Percentiles rank a stretch among this genome's conserved stretches.
These are phyloP conservation scores for Pleurotus citrinopileatus DNA, from an alignment of 768 basidiomycete species.

Conservation along the genomic window DNA sequence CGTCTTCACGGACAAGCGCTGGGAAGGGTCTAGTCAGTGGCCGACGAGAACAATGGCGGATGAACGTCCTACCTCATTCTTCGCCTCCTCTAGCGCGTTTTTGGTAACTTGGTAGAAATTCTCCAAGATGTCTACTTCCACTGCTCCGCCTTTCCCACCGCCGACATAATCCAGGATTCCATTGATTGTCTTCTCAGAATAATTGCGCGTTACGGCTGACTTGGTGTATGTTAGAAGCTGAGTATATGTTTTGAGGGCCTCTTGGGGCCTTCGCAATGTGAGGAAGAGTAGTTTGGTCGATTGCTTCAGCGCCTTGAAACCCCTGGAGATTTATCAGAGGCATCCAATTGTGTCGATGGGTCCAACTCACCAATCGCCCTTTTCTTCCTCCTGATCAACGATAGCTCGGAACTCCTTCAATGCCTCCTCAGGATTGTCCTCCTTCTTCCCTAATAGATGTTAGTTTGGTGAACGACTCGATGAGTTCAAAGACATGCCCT, in stretches of 20 bases:
- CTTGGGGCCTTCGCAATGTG: constrained; percentile 69
- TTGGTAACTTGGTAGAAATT: constrained; percentile 95
- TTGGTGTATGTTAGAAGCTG: constrained; percentile 92
- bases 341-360: not conserved
- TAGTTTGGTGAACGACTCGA: constrained; percentile 11
- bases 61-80: constrained; percentile 94
- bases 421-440: constrained; percentile 90
- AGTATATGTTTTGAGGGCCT: constrained; percentile 84
- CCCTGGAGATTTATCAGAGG: constrained; percentile 52
- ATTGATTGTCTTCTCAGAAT: constrained; percentile 98
- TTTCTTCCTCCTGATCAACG: constrained; percentile 87
- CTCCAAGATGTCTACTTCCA: constrained; percentile 86
- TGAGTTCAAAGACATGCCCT: constrained; percentile 55
- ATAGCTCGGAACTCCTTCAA: constrained; percentile 87
- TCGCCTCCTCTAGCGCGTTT: constrained; percentile 86
- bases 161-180: constrained; percentile 98
- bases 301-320: constrained; percentile 98
- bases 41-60: too few species aligned
- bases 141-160: constrained; percentile 74
- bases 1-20: constrained; percentile 94
- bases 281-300: constrained; percentile 93
- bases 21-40: too few species aligned
- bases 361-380: constrained; percentile 81
- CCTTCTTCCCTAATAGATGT: constrained; percentile 75
- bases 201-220: constrained; percentile 91